Base-by-base conservation (phyloP, 441 rosid species). In the Mallotus japonicus region DNA sequence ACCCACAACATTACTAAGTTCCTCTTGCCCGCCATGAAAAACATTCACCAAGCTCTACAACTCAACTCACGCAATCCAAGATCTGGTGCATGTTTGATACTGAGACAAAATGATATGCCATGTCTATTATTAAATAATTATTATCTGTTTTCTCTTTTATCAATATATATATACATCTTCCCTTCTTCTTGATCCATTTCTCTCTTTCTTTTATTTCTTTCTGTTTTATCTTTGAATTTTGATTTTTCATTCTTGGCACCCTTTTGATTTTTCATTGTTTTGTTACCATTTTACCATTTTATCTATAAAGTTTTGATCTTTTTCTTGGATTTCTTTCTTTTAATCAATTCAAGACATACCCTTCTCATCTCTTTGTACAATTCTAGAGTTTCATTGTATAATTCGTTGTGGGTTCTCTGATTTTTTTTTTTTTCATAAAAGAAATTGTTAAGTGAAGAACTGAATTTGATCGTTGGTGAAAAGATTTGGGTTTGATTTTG, bases 91-190 rank as follows among this genome's bases (percentile, higher is more conserved):
- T n/a, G n/a, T n/a, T n/a, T n/a, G n/a, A n/a, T n/a, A n/a, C n/a
- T n/a, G n/a, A n/a, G n/a, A n/a, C n/a, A 78, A 75, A 78, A 73
- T 69, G 77, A 73, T 75, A 76, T 56, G 69, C 47, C 67, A 75
- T 72, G 15, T 80, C 58, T 77, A 77, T 81, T 77, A 50, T 76
- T 78, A 64, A 37, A 68, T 77, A 78, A 42, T 57, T 70, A 16
- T 47, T 16, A 8, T 22, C 19, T 11, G 32, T 63, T 37, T 11
- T 63, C 16, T n/a, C 14, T 28, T n/a, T 40, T 42, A 4, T 63
- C 24, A 12, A 3, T 44, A 8, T 44, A 44, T 44, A 8, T 44
- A 44, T 44, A 8, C 7, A 10, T 44, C 42, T 7, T 16, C 11
- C 5, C 71, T 78, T 60, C 70, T 76, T 13, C n/a, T 74, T 55